phyloP scores from a whole-genome alignment of 1,284 basidiomycete species.

The Rhodotorula mucilaginosa region DNA sequence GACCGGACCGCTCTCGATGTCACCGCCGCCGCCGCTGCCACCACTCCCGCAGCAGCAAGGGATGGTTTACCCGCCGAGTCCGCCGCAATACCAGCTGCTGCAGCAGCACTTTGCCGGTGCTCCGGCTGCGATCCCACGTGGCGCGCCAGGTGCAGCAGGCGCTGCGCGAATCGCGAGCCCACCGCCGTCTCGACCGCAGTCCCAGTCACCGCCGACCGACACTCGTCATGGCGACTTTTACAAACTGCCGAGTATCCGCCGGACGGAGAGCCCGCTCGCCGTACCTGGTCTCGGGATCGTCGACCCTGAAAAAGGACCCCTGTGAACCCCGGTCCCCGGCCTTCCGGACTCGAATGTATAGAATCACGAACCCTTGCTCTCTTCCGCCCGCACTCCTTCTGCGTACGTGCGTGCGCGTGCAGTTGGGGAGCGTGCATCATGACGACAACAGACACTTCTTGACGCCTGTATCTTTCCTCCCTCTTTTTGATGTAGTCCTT shows the following conservation, averaged over 20 bases:
- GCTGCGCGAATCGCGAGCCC: background rate
- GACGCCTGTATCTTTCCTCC: no score
- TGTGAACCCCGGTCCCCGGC: background rate
- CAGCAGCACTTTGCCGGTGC: background rate
- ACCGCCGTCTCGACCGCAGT: background rate
- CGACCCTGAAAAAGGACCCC: background rate
- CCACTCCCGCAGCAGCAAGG: background rate
- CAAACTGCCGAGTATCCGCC: background rate
- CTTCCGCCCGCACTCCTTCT: no score
- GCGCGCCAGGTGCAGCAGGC: slow-evolving; percentile 7
- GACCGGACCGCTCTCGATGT: background rate
- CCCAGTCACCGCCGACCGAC: background rate
- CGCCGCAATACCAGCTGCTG: slow-evolving; percentile 16
- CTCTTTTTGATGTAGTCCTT: no score
- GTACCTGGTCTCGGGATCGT: background rate
- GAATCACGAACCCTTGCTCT: no score
- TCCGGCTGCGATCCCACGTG: background rate
- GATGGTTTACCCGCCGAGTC: slow-evolving; percentile 22
- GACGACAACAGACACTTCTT: no score
- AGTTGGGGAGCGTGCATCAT: no score
- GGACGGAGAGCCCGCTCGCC: slow-evolving; percentile 5
- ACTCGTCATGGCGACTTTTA: no score
- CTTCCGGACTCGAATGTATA: no score
- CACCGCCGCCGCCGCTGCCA: no score
- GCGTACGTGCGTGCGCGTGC: no score